Conservation (phyloP, 163 green algal species). For the Scenedesmus sp. region DNA sequence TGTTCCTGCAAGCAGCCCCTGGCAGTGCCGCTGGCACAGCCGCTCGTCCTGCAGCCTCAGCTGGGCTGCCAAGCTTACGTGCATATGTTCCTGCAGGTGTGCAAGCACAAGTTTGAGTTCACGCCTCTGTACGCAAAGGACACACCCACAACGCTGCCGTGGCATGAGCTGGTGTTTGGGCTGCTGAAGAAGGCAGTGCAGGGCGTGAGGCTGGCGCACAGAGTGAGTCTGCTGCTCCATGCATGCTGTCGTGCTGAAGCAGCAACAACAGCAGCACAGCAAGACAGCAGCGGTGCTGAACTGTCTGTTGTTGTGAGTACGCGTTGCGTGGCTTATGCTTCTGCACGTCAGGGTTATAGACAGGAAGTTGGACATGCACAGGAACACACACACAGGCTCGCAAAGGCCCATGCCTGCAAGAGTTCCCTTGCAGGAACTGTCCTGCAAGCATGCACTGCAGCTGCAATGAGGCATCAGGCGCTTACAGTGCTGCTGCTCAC, state of each 20-base stretch:
- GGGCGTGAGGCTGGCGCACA: conserved; percentile 13
- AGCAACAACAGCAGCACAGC: conserved; percentile 1
- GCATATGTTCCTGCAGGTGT: conserved; percentile 38
- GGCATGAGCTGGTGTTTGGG: conserved; percentile 46
- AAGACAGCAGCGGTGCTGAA: neutral
- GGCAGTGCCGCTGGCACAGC: neutral
- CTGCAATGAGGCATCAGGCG: neutral
- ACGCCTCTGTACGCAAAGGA: conserved; percentile 53
- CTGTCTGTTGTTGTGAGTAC: too few relatives aligned
- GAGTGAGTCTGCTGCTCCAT: conserved; percentile 9
- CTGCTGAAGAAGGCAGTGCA: conserved; percentile 21
- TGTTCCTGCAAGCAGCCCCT: neutral
- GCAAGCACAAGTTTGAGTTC: conserved; percentile 56
- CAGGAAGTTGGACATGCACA: neutral
- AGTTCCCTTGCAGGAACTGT: neutral
- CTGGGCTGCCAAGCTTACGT: neutral
- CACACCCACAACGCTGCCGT: conserved; percentile 36
- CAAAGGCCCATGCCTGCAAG: neutral
- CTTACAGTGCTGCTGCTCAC: conserved; percentile 3
- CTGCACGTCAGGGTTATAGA: neutral
- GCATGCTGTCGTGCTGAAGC: neutral
- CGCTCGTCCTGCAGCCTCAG: neutral
- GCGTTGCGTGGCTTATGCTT: too few relatives aligned
- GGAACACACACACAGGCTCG: neutral
- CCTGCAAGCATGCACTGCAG: neutral